These are phyloP conservation scores for Diospyros kaki DNA, from an alignment of 148 eudicot genomes.

Conservation along the genomic window DNA sequence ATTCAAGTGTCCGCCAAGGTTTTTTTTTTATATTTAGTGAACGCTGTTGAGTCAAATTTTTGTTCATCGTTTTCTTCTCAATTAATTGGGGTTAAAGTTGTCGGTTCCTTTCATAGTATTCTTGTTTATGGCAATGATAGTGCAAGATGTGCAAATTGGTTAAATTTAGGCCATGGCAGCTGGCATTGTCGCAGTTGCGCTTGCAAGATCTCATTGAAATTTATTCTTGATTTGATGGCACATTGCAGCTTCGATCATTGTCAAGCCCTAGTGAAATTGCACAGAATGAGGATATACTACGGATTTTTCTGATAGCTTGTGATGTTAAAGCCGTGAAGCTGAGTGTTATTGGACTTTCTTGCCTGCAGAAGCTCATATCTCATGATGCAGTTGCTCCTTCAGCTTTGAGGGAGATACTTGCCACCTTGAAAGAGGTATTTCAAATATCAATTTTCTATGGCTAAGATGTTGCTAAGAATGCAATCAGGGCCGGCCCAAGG, in stretches of 20 bases:
- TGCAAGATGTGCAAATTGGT: not conserved
- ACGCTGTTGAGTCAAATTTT: not conserved
- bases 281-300: conserved; percentile 81
- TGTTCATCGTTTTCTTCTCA: not conserved
- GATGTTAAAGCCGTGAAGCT: conserved; percentile 79
- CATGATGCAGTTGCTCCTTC: conserved; percentile 93
- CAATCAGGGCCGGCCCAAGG: too few relatives aligned
- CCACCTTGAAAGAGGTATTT: conserved; percentile 73
- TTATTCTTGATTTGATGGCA: conserved; percentile 5
- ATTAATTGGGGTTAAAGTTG: conserved; percentile 5
- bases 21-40: too few relatives aligned
- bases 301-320: conserved; percentile 97
- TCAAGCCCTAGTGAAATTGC: conserved; percentile 92
- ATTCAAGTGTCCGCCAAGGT: not conserved
- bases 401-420: conserved; percentile 80
- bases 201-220: not conserved
- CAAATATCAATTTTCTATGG: not conserved
- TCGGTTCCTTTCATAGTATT: not conserved
- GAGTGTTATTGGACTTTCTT: conserved; percentile 93
- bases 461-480: too few relatives aligned
- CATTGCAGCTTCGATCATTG: conserved; percentile 84
- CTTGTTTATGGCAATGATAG: not conserved
- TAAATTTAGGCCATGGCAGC: not conserved
- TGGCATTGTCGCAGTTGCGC: not conserved
- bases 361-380: conserved; percentile 92